Base-by-base conservation (phyloP, 2,329 filamentous ascomycete genomes). In the Trichoderma asperellum region DNA sequence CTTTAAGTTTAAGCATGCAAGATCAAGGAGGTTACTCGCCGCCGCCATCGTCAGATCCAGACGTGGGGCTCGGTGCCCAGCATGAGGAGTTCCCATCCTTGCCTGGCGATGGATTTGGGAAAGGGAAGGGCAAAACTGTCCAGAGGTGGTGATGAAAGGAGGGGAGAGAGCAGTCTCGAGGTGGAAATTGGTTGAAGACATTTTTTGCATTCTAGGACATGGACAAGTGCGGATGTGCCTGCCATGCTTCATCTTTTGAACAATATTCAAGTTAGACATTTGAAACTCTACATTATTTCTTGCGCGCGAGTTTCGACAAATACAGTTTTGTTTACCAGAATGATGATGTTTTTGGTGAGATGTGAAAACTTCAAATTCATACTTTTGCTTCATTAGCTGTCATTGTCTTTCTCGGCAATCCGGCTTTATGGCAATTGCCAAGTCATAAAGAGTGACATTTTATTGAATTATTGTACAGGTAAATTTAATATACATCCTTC, bases 1-100 rank as follows among this genome's bases (percentile, higher is more conserved):
- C 89, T 2, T 76, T 91, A 60, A 83, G 84, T 70, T 79, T 91
- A 27, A 91, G 89, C 73, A 79, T 90, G 72, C 83, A 86, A 53
- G 87, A 89, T 71, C 78, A 83, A 72, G 79, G 78, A 29, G n/a
- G 68, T 16, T 24, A 68, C n/a, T 65, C 72, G 40, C 49, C 66
- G 8, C 62, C 73, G 35, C 27, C 57, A 10, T 24, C 43, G 7
- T 34, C 35, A 14, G 43, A 65, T 2, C 60, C 66, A 0, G 70
- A 73, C 0, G 40, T 58, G 10, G 73, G 63, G 12, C 68, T 72
- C 5, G 73, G 62, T 1, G 66, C 61, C 21, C 72, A 73, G 32
- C 70, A 72, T 27, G 79, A 82, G 4, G 82, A 82, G 27, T 85
- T 83, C 67, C 82, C 83, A 2, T 73, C 76, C 18, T 72, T 85